Conservation (phyloP, 495 filamentous ascomycete species). For the Clohesyomyces aquaticus region DNA sequence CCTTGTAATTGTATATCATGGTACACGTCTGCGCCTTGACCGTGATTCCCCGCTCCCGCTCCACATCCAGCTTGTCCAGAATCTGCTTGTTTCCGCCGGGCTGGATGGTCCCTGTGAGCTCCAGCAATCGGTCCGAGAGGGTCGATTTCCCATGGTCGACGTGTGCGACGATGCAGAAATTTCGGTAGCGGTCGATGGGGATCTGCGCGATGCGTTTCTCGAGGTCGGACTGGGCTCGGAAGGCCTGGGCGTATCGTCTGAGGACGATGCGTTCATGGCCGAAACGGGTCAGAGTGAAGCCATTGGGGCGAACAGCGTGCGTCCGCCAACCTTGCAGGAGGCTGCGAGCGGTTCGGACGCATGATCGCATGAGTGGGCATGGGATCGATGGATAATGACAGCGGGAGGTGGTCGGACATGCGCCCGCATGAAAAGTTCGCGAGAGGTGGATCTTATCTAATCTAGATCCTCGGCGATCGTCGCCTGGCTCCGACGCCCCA, state of each 20-base stretch:
- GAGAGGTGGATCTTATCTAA: conserved; percentile 25
- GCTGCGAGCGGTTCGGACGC: conserved; percentile 41
- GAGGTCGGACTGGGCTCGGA: conserved; percentile 58
- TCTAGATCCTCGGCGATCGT: conserved; percentile 1
- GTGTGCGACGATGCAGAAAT: conserved; percentile 98
- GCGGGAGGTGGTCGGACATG: neutral
- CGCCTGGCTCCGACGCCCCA: neutral
- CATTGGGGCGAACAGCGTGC: conserved; percentile 30
- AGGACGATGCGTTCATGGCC: conserved; percentile 47
- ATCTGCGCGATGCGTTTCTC: conserved; percentile 84
- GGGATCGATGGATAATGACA: conserved; percentile 6
- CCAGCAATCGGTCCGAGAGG: conserved; percentile 86
- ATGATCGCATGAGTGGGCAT: conserved; percentile 45
- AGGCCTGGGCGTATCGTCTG: conserved; percentile 46
- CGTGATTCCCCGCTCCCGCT: conserved; percentile 93
- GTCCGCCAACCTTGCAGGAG: conserved; percentile 42
- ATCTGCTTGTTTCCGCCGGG: conserved; percentile 91
- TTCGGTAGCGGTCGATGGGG: conserved; percentile 88
- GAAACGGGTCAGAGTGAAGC: conserved; percentile 9
- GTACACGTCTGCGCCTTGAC: conserved; percentile 98
- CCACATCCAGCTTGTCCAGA: conserved; percentile 94
- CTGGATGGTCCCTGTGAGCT: conserved; percentile 92
- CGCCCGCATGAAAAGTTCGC: conserved; percentile 12
- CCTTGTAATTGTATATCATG: conserved; percentile 89
- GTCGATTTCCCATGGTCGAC: conserved; percentile 99